These are phyloP conservation scores for Calonectria pseudoturangicola DNA, from an alignment of 2,329 filamentous ascomycete species.

Conservation along the genomic window DNA sequence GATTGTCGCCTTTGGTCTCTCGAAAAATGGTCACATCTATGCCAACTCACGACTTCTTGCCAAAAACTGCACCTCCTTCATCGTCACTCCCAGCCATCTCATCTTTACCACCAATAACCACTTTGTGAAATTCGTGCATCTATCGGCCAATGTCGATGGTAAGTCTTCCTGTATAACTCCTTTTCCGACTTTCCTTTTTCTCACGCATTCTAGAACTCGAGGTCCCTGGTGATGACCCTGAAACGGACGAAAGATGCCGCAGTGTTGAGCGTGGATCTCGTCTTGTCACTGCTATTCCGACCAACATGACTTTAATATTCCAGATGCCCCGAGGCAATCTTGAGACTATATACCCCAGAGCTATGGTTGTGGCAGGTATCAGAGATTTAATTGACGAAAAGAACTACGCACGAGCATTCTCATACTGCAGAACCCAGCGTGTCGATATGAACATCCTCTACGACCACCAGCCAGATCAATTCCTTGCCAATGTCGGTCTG, in stretches of 20 bases:
- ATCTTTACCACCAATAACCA: constrained; percentile 96
- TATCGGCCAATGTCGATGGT: constrained; percentile 78
- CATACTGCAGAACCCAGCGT: constrained; percentile 91
- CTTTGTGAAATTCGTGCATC: constrained; percentile 93
- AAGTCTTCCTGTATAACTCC: constrained; percentile 51
- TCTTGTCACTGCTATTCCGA: constrained; percentile 92
- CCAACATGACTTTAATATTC: constrained; percentile 87
- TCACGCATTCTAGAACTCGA: constrained; percentile 78
- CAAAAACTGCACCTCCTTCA: constrained; percentile 94
- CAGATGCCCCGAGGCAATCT: constrained; percentile 98
- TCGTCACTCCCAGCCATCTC: constrained; percentile 87
- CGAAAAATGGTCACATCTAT: constrained; percentile 85
- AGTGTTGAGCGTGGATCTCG: constrained; percentile 92
- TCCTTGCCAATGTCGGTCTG: constrained; percentile 82
- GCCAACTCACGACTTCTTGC: constrained; percentile 83
- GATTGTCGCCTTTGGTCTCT: constrained; percentile 77
- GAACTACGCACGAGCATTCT: constrained; percentile 89
- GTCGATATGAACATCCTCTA: constrained; percentile 99
- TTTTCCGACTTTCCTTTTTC: constrained; percentile 22
- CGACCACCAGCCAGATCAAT: constrained; percentile 92
- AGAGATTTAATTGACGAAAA: constrained; percentile 85
- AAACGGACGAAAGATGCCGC: constrained; percentile 92
- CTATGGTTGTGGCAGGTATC: constrained; percentile 93
- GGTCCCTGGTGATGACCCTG: constrained; percentile 90
- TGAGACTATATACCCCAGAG: constrained; percentile 94